These are phyloP conservation scores for Fraxinus dipetala DNA, from an alignment of 305 asterid species.

Conservation along the genomic window DNA sequence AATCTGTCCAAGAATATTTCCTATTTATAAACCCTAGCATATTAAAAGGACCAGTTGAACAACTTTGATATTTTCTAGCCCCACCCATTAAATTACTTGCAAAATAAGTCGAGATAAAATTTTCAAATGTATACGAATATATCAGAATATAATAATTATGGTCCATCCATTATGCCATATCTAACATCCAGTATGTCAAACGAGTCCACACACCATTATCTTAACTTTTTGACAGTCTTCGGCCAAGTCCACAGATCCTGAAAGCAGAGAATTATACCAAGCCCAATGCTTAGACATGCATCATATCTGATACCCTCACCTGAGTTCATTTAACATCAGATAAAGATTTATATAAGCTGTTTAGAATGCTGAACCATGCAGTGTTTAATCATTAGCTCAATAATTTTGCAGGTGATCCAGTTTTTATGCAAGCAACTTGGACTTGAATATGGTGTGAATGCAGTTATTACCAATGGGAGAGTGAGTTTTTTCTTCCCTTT, in stretches of 20 bases:
- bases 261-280: not conserved
- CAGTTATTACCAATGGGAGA: constrained; percentile 96
- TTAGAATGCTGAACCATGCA: constrained; percentile 19
- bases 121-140: not conserved
- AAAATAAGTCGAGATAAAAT: not conserved
- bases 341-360: not conserved
- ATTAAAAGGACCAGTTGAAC: not conserved
- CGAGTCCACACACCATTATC: not conserved
- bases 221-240: not conserved
- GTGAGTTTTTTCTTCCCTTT: constrained; percentile 50
- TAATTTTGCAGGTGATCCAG: constrained; percentile 66
- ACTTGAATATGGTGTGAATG: constrained; percentile 65
- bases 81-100: not conserved
- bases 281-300: not conserved
- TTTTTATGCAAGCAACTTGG: constrained; percentile 70
- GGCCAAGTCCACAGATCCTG: not conserved
- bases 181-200: not conserved
- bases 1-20: not conserved
- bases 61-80: not conserved
- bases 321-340: not conserved
- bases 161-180: not conserved
- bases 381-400: constrained; percentile 25
- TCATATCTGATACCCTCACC: not conserved
- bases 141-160: not conserved
- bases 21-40: not conserved